Evolutionary conservation across 331 rosid genomes (phyloP), one percentile per base, ranked within the genome.

Genomic region (Quercus phellos): DNA sequence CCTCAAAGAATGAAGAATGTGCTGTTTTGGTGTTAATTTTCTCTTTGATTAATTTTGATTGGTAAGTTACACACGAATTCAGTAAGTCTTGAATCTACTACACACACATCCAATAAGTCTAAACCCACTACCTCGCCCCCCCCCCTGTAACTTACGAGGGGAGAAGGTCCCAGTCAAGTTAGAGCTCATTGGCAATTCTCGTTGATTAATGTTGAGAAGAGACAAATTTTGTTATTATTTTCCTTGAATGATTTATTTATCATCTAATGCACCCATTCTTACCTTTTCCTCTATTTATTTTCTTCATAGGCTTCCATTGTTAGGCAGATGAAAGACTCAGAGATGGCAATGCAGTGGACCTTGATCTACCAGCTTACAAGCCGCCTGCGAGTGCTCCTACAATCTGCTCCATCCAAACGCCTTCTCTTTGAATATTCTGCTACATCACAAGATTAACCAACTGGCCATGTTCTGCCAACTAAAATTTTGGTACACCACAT

Each of bases 321-420:
- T 69, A 86, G 99, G 85, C 98, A 92, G 79, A 92, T 94, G 98
- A 92, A 90, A 85, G 99, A 91, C 67, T 84, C 94, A 6, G 96
- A 90, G 85, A 94, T 94, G 99, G 98, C 88, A 30, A 89, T 87
- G 87, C 97, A 90, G 74, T 93, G 98, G 97, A 84, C 94, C 43
- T 83, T 95, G 85, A 92, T 88, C 78, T 95, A 95, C 89, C 95
- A 90, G 87, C 96, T 92, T 35, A 80, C 94, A 11, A 93, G 87
- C 84, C 93, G 96, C 77, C 32, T 94, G 87, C 88, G 97, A 16
- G 82, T 91, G 80, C 85, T 90, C 68, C 85, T 94, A 21, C 97
- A 94, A 55, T 88, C 95, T 5, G 90, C 88, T 43, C 92, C 97
- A 2, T 88, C 92, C 70, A 84, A 81, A 27, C 91, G 97, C 73